These are phyloP conservation scores for Kurtzmaniella natalensis DNA, from an alignment of 1,139 yeast genomes.

Conservation along the genomic window DNA sequence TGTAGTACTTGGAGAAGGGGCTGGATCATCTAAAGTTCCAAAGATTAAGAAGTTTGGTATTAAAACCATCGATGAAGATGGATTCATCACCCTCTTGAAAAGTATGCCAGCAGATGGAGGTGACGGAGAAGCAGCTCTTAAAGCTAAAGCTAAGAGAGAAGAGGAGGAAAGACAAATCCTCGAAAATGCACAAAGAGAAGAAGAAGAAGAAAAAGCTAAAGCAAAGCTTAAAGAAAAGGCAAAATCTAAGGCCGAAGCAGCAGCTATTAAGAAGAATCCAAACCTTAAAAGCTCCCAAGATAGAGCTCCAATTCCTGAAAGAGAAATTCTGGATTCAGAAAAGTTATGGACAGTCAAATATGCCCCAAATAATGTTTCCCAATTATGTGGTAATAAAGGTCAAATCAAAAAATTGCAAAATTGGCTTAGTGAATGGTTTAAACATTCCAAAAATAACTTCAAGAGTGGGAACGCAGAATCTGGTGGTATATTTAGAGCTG, in stretches of 20 bases:
- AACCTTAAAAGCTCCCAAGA: constrained; percentile 17
- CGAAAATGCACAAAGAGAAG: constrained; percentile 46
- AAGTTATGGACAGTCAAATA: constrained; percentile 90
- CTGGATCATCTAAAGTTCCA: constrained; percentile 92
- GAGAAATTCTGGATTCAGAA: constrained; percentile 41
- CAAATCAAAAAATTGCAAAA: constrained; percentile 57
- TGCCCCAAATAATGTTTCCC: constrained; percentile 73
- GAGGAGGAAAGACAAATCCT: constrained; percentile 55
- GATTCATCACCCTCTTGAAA: constrained; percentile 67
- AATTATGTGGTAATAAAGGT: constrained; percentile 89
- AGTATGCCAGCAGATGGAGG: constrained; percentile 96
- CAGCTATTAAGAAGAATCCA: constrained; percentile 18
- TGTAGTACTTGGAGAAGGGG: constrained; percentile 91
- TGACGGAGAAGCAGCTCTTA: constrained; percentile 67
- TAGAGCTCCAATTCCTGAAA: constrained; percentile 16
- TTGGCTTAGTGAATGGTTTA: constrained; percentile 83
- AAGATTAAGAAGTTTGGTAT: constrained; percentile 69
- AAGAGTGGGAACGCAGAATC: constrained; percentile 57
- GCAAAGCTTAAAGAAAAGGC: constrained; percentile 42
- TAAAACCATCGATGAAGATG: constrained; percentile 83
- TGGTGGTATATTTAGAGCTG: constrained; percentile 69
- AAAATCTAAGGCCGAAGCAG: constrained; percentile 14
- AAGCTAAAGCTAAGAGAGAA: constrained; percentile 64
- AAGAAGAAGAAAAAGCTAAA: constrained; percentile 18
- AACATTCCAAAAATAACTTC: constrained; percentile 51